Evolutionary conservation across 768 basidiomycete genomes (phyloP), one percentile per base, ranked within the genome.

Genomic region (Mycena olivaceomarginata): DNA sequence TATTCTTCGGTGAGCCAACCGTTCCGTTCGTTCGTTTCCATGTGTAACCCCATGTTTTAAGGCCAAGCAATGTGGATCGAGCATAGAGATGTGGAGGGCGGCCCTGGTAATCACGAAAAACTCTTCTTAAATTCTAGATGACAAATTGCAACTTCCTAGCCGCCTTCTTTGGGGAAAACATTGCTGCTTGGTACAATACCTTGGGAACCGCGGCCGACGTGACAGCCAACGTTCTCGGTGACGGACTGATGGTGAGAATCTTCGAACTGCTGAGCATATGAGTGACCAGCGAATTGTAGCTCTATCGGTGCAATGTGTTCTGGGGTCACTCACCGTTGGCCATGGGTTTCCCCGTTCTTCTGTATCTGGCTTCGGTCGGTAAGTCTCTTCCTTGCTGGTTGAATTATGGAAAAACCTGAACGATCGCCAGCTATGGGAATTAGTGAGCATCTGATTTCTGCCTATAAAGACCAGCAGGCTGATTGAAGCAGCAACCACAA

Each of bases 61-160:
- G 25, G 67, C 1, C 81, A 87, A 66, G 80, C 80, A 20, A 83
- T 86, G 83, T 88, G 87, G 87, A 70, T 88, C 18, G 77, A 69
- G 4, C 59, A 85, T 20, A 43, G 71, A 2, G 56, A 75, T 20
- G 83, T 74, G 41, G 83, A 83, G 0, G 87, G 86, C 0, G 87
- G 87, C 4, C 80, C 79, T 31, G 31, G 31, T 31, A 31, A 31
- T 31, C 4, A 31, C 31, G 31, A 31, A 2, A 31, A 31, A 31
- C 4, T 31, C 31, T 31, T 31, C 31, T 31, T 31, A 3, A 31
- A 31, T 31, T 31, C 31, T 31, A 31, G 31, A 31, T 31, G 31
- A 31, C 31, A 31, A 31, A 31, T 31, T 3, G 31, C 31, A 31
- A 31, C 31, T 31, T 4, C 31, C 31, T 31, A 8, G 79, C 78